A percentile compares a stretch with the other conserved stretches of the same genome.
Conservation (phyloP, 257 asterid genomes). For the Solanum bulbocastanum region DNA sequence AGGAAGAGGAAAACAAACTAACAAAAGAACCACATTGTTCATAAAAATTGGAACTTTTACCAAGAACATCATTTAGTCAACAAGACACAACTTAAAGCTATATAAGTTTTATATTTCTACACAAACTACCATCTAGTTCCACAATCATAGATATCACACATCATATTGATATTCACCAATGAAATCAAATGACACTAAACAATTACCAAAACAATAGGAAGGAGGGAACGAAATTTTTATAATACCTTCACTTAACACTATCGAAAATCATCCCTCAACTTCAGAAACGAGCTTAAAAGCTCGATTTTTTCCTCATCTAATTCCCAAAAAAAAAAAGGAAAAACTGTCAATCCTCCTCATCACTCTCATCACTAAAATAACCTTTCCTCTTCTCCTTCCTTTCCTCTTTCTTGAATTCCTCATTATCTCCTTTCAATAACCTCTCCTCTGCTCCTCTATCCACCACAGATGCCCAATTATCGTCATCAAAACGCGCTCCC, state of each 20-base stretch:
- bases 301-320: not conserved
- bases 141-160: not conserved
- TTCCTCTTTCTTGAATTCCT: slow-evolving; percentile 20
- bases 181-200: not conserved
- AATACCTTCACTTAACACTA: not conserved
- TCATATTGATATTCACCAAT: not conserved
- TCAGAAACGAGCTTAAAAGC: not conserved
- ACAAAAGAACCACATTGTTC: not conserved
- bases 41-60: not conserved
- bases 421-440: slow-evolving; percentile 34
- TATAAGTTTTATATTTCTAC: not conserved
- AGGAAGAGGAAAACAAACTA: not conserved
- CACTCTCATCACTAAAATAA: slow-evolving; percentile 93
- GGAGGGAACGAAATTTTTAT: no score
- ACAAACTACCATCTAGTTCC: not conserved
- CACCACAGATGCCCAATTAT: slow-evolving; percentile 95
- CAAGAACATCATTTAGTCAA: not conserved
- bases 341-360: slow-evolving; percentile 50
- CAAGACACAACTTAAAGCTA: not conserved
- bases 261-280: not conserved
- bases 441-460: slow-evolving; percentile 65
- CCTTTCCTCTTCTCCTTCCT: slow-evolving; percentile 66
- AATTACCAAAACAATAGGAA: not conserved
- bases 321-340: not conserved
- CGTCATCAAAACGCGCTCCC: slow-evolving; percentile 35